Percentiles rank a stretch among this genome's conserved stretches.
phyloP scores from a whole-genome alignment of 495 filamentous ascomycete genomes.

The Extremus antarcticus region DNA sequence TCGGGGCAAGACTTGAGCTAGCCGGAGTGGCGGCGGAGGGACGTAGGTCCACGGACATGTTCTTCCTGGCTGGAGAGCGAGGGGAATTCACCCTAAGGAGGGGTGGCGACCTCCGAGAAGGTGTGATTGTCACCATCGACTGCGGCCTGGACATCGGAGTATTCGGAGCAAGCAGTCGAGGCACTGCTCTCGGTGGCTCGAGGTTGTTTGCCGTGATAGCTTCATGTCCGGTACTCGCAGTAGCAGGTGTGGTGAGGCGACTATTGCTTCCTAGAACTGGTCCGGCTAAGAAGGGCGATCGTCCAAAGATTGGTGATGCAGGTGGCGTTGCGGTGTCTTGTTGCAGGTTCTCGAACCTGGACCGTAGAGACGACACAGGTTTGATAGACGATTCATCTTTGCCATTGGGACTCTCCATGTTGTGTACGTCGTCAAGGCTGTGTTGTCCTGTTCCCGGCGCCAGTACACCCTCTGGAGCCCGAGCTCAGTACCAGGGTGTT shows the following conservation, averaged over 20 bases:
- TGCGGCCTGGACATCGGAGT: constrained; percentile 23
- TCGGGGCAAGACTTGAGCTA: not conserved
- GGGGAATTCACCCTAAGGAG: constrained; percentile 65
- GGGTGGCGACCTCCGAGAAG: constrained; percentile 50
- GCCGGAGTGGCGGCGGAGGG: not conserved
- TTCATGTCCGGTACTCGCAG: not conserved
- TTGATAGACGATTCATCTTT: constrained; percentile 18
- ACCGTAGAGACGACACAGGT: constrained; percentile 85
- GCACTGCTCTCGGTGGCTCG: not conserved
- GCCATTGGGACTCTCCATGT: constrained; percentile 5
- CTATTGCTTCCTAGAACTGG: not conserved
- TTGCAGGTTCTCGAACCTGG: constrained; percentile 78
- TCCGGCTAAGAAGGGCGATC: constrained; percentile 27
- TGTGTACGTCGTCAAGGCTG: not conserved
- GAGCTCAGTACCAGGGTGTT: too few species aligned
- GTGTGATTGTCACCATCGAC: constrained; percentile 45
- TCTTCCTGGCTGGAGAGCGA: constrained; percentile 50
- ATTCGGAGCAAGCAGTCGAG: not conserved
- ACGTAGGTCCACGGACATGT: not conserved
- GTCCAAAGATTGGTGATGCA: constrained; percentile 31
- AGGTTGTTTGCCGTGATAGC: not conserved
- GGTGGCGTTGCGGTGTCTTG: constrained; percentile 34
- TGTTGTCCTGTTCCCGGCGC: too few species aligned
- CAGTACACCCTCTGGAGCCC: too few species aligned
- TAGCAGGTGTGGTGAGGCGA: not conserved